Percentiles rank a stretch among this genome's conserved stretches.
These are phyloP conservation scores for Leccinum broughii DNA, from an alignment of 768 basidiomycete genomes.

Conservation along the genomic window DNA sequence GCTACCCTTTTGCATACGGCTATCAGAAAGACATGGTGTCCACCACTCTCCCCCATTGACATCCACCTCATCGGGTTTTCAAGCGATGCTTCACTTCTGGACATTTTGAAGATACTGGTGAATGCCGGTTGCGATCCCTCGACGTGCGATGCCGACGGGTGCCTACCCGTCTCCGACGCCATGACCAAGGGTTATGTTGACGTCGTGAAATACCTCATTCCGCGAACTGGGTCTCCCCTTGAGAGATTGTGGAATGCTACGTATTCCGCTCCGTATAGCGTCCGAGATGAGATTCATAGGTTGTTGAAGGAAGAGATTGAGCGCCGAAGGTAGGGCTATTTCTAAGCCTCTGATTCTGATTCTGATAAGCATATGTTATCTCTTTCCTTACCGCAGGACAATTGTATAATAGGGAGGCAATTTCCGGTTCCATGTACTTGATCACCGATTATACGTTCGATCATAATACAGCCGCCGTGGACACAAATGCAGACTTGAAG, in stretches of 20 bases:
- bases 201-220: background rate
- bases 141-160: background rate
- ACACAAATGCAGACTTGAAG: no score
- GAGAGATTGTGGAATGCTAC: background rate
- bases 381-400: background rate
- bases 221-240: background rate
- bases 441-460: no score
- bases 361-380: background rate
- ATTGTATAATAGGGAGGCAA: no score
- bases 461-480: no score
- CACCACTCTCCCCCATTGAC: background rate
- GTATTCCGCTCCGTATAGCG: background rate
- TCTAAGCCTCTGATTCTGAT: background rate
- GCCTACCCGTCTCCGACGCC: slow-evolving; percentile 1
- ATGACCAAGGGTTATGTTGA: background rate
- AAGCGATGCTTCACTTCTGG: background rate
- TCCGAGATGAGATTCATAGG: background rate
- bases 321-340: background rate
- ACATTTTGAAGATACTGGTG: background rate
- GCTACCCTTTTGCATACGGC: background rate
- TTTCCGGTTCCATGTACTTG: no score
- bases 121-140: slow-evolving; percentile 6
- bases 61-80: background rate
- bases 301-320: background rate
- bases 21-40: background rate